Base-by-base conservation (phyloP, 352 stramenopile genomes). In the Phytopythium aichiense region DNA sequence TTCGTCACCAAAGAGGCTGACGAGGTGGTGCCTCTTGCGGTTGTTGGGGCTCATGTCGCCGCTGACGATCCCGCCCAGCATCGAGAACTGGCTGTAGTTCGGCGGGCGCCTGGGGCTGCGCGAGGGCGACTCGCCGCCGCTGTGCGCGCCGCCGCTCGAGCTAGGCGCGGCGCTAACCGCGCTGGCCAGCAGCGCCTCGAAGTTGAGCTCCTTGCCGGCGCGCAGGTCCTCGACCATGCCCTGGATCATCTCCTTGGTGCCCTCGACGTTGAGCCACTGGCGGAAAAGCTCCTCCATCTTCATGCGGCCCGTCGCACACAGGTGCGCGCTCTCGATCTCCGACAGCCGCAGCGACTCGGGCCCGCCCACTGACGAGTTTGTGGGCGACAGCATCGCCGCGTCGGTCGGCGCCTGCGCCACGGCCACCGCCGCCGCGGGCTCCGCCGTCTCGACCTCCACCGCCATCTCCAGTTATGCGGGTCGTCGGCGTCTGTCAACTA, bases 201-300 rank as follows among this genome's bases (percentile, higher is more conserved):
- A 38, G 45, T 83, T 74, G 37, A 93, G 73, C 54, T 88, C 84
- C 54, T 88, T 88, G 38, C 83, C 84, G 52, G 72, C 79, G n/a
- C 84, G 81, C 57, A 93, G 72, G 64, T 95, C 84, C 8, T 85
- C 77, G 50, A 92, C 84, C 53, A 95, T 78, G 35, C 68, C 76
- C 58, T 91, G 82, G 64, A 95, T 95, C 79, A 93, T 87, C 58
- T 92, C 83, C 63, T 91, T 88, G 37, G 86, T 93, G 56, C 81
- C 77, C 49, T 95, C 86, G 23, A 91, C 76, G 56, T 88, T 92
- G n/a, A 95, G 81, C 84, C 84, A 95, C 65, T 92, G 82, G 31
- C 84, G 81, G 60, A 93, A 95, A 5, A 95, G 73, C 59, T 95
- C 84, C 65, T 95, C 86, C 86, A 95, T 92, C 71, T 95, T 95